Percentiles rank a stretch among this genome's conserved stretches.
Evolutionary conservation across 2,329 filamentous ascomycete genomes (phyloP).

Genomic region (Fusarium sororula): DNA sequence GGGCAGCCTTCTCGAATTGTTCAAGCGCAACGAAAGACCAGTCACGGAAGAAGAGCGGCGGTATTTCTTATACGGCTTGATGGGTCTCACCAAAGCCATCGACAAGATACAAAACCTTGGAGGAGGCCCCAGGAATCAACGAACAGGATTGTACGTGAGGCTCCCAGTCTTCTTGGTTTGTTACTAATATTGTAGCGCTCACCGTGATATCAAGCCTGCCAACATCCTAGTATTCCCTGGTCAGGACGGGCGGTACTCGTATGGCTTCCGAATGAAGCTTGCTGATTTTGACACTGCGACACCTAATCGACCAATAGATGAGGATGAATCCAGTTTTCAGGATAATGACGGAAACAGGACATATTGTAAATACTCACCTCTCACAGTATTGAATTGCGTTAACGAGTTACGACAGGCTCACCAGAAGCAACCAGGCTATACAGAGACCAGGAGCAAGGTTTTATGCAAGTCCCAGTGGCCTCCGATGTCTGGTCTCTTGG

Average conservation of each 20-base stretch:
- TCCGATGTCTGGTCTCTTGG: slow-evolving; percentile 29
- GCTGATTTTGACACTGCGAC: slow-evolving; percentile 24
- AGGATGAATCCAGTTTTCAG: neutral
- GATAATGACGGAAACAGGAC: slow-evolving; percentile 17
- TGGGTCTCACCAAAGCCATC: neutral
- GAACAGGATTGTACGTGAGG: slow-evolving; percentile 2
- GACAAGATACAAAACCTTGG: slow-evolving; percentile 12
- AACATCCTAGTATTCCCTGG: slow-evolving; percentile 20
- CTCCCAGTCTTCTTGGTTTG: no score
- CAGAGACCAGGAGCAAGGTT: neutral
- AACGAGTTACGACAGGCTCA: neutral
- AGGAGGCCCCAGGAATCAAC: neutral
- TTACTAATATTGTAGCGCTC: neutral
- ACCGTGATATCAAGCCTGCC: slow-evolving; percentile 26
- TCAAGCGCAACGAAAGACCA: neutral
- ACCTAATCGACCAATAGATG: neutral
- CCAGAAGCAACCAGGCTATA: slow-evolving; percentile 6
- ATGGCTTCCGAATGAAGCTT: slow-evolving; percentile 10
- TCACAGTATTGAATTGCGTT: neutral
- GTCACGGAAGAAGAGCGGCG: neutral
- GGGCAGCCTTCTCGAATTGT: slow-evolving; percentile 3
- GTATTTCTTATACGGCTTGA: slow-evolving; percentile 6
- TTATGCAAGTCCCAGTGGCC: neutral
- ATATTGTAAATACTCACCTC: neutral
- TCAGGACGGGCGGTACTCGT: neutral